These are phyloP conservation scores for Candida boidinii DNA, from an alignment of 805 yeast genomes.

Conservation along the genomic window DNA sequence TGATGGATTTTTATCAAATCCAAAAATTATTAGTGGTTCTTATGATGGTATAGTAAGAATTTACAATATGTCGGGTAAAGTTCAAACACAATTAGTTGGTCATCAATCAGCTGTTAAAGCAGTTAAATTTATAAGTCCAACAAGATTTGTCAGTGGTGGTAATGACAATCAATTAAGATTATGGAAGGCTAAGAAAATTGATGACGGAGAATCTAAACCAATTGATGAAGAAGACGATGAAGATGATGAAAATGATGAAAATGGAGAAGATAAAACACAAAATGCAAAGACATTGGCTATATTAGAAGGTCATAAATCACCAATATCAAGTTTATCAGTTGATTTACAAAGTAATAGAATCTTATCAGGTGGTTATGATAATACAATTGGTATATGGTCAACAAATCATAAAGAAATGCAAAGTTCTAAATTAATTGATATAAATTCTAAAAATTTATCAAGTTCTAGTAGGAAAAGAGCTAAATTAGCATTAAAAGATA, in stretches of 20 bases:
- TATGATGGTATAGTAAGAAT: slow-evolving; percentile 93
- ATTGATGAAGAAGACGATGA: too few species aligned
- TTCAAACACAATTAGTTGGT: slow-evolving; percentile 74
- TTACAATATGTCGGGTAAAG: slow-evolving; percentile 74
- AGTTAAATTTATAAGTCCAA: slow-evolving; percentile 69
- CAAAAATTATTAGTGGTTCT: slow-evolving; percentile 75
- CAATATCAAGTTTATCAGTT: slow-evolving; percentile 73
- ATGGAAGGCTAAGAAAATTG: slow-evolving; percentile 60
- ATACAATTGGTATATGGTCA: slow-evolving; percentile 81
- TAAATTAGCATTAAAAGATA: slow-evolving; percentile 68
- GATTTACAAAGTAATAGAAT: slow-evolving; percentile 47
- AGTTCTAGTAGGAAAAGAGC: slow-evolving; percentile 86
- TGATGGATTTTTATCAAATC: slow-evolving; percentile 28
- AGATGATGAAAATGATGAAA: too few species aligned
- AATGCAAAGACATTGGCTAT: slow-evolving; percentile 74
- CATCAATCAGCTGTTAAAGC: slow-evolving; percentile 83
- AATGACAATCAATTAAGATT: slow-evolving; percentile 82
- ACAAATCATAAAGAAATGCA: slow-evolving; percentile 76
- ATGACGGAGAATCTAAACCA: slow-evolving; percentile 21
- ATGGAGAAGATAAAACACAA: slow-evolving; percentile 33
- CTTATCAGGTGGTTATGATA: slow-evolving; percentile 79
- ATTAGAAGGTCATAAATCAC: slow-evolving; percentile 82
- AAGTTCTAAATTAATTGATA: slow-evolving; percentile 40
- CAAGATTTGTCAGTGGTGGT: slow-evolving; percentile 77
- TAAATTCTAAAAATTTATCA: slow-evolving; percentile 39